A percentile compares a stretch with the other conserved stretches of the same genome.
These are phyloP conservation scores for Blastobotrys apis DNA, from an alignment of 1,139 yeast species.

Conservation along the genomic window DNA sequence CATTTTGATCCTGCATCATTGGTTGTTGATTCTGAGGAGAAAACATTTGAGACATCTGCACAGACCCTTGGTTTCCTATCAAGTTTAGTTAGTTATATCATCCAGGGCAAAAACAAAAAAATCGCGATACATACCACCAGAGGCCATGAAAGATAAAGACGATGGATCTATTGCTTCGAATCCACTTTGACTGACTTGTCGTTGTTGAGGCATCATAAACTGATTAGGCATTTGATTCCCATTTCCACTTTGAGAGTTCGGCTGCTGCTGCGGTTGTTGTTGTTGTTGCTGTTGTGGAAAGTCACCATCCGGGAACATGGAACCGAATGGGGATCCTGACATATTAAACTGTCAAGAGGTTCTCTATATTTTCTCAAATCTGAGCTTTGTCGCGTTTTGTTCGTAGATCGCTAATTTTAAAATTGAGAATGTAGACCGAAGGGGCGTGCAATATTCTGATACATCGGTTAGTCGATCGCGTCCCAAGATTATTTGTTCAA, in stretches of 20 bases:
- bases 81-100: not conserved
- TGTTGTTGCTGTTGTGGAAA: conserved; percentile 4
- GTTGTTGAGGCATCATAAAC: not conserved
- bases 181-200: conserved; percentile 3
- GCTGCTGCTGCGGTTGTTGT: conserved; percentile 5
- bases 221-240: conserved; percentile 1
- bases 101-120: too few species aligned
- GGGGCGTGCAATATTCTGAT: too few species aligned
- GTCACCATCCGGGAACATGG: conserved; percentile 14
- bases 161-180: conserved; percentile 13
- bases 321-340: conserved; percentile 9
- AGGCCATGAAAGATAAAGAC: conserved; percentile 13
- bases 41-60: conserved; percentile 9
- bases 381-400: too few species aligned
- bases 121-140: conserved; percentile 7
- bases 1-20: conserved; percentile 5
- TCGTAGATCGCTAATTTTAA: too few species aligned
- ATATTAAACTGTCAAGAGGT: too few species aligned
- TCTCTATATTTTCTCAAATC: too few species aligned
- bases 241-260: not conserved
- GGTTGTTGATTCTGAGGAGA: conserved; percentile 6
- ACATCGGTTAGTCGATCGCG: too few species aligned
- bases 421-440: too few species aligned
- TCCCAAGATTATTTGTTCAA: too few species aligned
- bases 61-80: conserved; percentile 1